A percentile compares a stretch with the other conserved stretches of the same genome.
These are phyloP conservation scores for Intubia oerlemansii DNA, from an alignment of 2,329 filamentous ascomycete genomes.

Conservation along the genomic window DNA sequence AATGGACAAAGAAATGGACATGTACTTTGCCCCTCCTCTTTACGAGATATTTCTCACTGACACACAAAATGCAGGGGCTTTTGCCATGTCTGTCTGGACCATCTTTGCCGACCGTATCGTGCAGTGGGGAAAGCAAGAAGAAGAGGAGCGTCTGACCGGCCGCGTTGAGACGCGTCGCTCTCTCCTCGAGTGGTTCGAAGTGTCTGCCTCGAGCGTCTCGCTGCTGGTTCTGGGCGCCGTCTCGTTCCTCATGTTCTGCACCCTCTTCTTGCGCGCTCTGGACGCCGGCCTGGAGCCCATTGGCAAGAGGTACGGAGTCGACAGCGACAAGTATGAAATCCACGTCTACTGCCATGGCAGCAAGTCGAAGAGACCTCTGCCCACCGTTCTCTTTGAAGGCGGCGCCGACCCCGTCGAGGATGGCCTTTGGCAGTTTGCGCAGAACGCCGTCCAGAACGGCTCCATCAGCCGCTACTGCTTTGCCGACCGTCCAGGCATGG, in stretches of 20 bases:
- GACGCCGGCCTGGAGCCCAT: conserved; percentile 55
- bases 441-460: conserved; percentile 54
- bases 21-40: neutral
- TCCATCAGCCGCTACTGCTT: conserved; percentile 84
- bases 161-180: conserved; percentile 69
- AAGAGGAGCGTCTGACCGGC: conserved; percentile 82
- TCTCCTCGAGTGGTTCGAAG: conserved; percentile 63
- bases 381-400: conserved; percentile 72
- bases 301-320: conserved; percentile 60
- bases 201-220: conserved; percentile 52
- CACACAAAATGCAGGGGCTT: conserved; percentile 31
- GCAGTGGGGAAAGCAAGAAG: conserved; percentile 76
- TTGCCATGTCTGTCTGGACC: conserved; percentile 60
- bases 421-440: conserved; percentile 60
- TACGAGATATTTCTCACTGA: neutral
- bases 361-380: conserved; percentile 33
- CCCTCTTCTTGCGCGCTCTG: conserved; percentile 56
- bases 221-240: conserved; percentile 48
- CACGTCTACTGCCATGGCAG: conserved; percentile 77
- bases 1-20: no score
- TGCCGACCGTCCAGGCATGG: conserved; percentile 78
- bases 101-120: conserved; percentile 52
- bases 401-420: conserved; percentile 63
- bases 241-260: conserved; percentile 55
- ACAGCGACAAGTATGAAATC: conserved; percentile 65